Conservation (phyloP, 2,329 filamentous ascomycete genomes). For the Trichoderma polysporum region DNA sequence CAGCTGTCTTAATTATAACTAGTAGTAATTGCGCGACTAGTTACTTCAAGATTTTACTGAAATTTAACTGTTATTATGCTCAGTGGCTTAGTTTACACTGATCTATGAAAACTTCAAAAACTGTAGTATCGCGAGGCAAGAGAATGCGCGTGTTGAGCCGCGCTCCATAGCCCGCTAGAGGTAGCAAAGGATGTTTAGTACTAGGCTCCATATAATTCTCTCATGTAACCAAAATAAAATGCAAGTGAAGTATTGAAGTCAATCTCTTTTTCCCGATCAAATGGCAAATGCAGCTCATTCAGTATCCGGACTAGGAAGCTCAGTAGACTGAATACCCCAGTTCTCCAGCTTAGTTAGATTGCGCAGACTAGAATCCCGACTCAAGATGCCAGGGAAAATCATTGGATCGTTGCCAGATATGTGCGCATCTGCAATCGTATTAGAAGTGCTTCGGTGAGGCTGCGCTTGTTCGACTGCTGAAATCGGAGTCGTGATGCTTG, state of each 20-base stretch:
- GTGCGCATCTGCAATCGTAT: constrained; percentile 45
- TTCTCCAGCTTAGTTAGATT: constrained; percentile 2
- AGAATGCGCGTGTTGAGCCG: not conserved
- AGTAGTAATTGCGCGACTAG: too few relatives aligned
- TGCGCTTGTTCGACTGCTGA: not conserved
- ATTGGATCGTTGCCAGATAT: constrained; percentile 62
- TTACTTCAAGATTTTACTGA: too few relatives aligned
- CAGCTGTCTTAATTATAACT: too few relatives aligned
- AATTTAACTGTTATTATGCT: too few relatives aligned
- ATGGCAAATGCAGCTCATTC: not conserved
- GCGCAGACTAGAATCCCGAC: constrained; percentile 2
- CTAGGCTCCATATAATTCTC: not conserved
- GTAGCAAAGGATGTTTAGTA: not conserved
- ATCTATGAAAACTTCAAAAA: too few relatives aligned
- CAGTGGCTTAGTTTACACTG: not conserved
- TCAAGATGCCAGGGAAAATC: constrained; percentile 70
- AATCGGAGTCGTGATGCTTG: not conserved
- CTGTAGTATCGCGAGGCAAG: not conserved
- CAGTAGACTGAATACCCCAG: constrained; percentile 9
- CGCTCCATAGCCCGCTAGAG: not conserved
- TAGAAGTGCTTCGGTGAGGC: constrained; percentile 34
- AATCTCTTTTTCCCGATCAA: not conserved
- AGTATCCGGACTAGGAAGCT: not conserved
- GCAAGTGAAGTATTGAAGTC: not conserved
- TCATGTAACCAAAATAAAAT: too few relatives aligned